Percentiles rank a stretch among this genome's conserved stretches.
Evolutionary conservation across 2,329 filamentous ascomycete species (phyloP).

Genomic region (Pseudogymnoascus verrucosus): DNA sequence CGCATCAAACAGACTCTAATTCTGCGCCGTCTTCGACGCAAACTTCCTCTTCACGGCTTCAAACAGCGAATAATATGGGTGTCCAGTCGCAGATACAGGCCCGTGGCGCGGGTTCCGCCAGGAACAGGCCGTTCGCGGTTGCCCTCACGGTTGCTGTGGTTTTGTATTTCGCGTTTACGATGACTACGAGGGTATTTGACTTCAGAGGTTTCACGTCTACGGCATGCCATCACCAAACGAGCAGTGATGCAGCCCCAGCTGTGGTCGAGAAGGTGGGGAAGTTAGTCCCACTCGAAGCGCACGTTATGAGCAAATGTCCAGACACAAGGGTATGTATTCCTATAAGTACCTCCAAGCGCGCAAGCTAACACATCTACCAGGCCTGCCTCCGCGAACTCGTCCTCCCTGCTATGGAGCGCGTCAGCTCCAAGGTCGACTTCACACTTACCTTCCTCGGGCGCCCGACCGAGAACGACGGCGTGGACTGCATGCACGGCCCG

Average conservation of each 20-base stretch:
- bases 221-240: neutral
- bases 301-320: conserved; percentile 96
- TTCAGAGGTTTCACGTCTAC: neutral
- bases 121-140: neutral
- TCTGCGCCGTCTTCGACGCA: neutral
- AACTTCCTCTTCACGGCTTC: neutral
- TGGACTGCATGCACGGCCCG: conserved; percentile 83
- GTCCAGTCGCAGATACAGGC: neutral
- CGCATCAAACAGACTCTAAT: neutral
- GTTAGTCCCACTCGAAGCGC: conserved; percentile 75
- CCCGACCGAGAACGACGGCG: conserved; percentile 68
- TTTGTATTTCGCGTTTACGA: conserved; percentile 1
- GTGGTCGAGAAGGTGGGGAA: neutral
- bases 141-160: neutral
- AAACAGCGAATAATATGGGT: neutral
- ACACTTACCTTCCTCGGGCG: conserved; percentile 82
- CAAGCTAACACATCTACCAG: conserved; percentile 24
- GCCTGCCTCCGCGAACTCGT: conserved; percentile 76
- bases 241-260: neutral
- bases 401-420: conserved; percentile 75
- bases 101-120: neutral
- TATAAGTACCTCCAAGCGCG: neutral
- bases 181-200: conserved; percentile 3
- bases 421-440: conserved; percentile 82
- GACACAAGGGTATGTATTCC: conserved; percentile 56